Base-by-base conservation (phyloP, 768 basidiomycete species). In the Auriculariales sp. region DNA sequence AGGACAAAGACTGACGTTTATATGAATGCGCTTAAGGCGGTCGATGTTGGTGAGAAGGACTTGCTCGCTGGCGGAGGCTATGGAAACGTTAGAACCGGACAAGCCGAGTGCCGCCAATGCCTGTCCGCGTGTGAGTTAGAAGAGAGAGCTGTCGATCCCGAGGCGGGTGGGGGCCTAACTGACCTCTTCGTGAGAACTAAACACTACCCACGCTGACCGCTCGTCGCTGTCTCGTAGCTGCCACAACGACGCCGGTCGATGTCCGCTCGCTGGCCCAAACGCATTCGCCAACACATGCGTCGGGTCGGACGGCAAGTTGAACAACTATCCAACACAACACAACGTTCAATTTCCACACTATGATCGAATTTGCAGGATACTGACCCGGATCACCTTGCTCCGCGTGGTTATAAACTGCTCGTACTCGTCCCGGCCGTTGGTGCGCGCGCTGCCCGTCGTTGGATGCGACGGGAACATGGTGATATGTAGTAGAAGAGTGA, bases 171-270 rank as follows among this genome's bases (percentile, higher is more conserved):
- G 12, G 42, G 36, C 51, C 49, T 49, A 50, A 62, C 79, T 57
- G 52, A 81, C 79, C 68, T 81, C 77, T 58, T 74, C 72, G 54
- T 82, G 81, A 0, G 72, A 71, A 52, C 61, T 61, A 62, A 79
- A 80, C 7, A 81, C 72, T 1, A 72, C 70, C 76, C 75, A 81
- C 10, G 75, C 63, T 12, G 66, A 64, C 44, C 71, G 66, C 46
- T 54, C 55, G 3, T 59, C 42, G 47, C 55, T 51, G 19, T 73
- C 67, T 35, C 64, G 64, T 25, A 70, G 47, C 5, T 67, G 61
- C 78, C 78, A 81, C 59, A 79, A 58, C 3, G 75, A 68, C 25
- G 64, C 58, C 15, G 75, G 72, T 66, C 66, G 48, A 70, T 62
- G 49, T 58, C 57, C 28, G 59, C 56, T 52, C 70, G 68, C 34